phyloP scores from a whole-genome alignment of 257 asterid genomes.

The Dorcoceras hygrometricum region DNA sequence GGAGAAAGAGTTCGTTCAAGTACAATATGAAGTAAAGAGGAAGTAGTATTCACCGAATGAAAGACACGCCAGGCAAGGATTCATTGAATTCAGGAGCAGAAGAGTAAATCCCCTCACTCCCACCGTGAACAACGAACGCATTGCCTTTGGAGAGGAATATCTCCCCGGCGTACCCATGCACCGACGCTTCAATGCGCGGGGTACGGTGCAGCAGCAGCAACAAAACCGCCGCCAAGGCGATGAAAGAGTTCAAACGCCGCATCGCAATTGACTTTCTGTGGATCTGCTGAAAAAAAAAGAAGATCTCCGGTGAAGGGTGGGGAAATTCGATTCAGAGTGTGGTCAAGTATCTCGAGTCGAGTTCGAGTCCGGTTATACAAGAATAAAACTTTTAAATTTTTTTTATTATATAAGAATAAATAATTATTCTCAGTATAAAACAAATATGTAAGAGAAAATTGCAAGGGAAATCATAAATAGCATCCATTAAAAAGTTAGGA shows the following conservation, averaged over 20 bases:
- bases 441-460: too few species aligned
- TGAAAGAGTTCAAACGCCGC: conserved; percentile 40
- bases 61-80: conserved; percentile 67
- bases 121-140: conserved; percentile 89
- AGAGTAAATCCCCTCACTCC: conserved; percentile 93
- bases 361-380: conserved; percentile 26
- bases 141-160: conserved; percentile 70
- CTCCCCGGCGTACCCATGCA: conserved; percentile 63
- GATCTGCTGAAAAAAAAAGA: conserved; percentile 28
- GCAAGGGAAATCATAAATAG: too few species aligned
- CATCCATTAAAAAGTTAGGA: too few species aligned
- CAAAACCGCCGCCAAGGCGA: conserved; percentile 26
- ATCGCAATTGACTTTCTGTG: conserved; percentile 32
- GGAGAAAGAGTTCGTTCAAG: background rate
- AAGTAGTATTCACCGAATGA: conserved; percentile 52
- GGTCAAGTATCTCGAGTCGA: conserved; percentile 15
- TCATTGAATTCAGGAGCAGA: conserved; percentile 55
- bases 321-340: conserved; percentile 19
- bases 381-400: too few species aligned
- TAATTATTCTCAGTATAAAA: too few species aligned
- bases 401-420: too few species aligned
- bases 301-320: conserved; percentile 26
- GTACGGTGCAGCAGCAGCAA: conserved; percentile 20
- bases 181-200: conserved; percentile 53
- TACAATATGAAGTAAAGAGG: conserved; percentile 10